These are phyloP conservation scores for Vigna angularis DNA, from an alignment of 306 rosid species.

Conservation along the genomic window DNA sequence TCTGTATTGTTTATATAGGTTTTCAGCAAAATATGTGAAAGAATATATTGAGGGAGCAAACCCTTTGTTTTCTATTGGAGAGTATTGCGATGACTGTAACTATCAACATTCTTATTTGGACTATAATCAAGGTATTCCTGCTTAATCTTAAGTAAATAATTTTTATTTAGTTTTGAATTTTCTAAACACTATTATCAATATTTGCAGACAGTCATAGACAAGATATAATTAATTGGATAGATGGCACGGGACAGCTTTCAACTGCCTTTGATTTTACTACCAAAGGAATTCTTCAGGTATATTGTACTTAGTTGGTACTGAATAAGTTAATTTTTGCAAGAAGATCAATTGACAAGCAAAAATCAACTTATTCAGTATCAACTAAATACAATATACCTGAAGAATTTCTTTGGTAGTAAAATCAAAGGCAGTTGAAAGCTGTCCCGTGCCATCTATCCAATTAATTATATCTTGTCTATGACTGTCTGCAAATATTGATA, in stretches of 20 bases:
- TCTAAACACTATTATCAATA: neutral
- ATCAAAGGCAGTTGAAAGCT: slow-evolving; percentile 78
- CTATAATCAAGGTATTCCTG: slow-evolving; percentile 77
- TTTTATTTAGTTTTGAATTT: neutral
- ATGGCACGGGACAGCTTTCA: slow-evolving; percentile 84
- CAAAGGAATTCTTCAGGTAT: no score
- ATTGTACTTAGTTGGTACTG: no score
- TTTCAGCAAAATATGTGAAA: slow-evolving; percentile 81
- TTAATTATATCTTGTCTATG: slow-evolving; percentile 79
- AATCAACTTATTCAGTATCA: no score
- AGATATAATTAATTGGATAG: slow-evolving; percentile 78
- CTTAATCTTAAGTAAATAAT: no score
- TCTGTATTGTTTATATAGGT: slow-evolving; percentile 45
- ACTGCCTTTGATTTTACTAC: slow-evolving; percentile 59
- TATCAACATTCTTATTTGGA: slow-evolving; percentile 68
- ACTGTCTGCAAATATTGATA: slow-evolving; percentile 46
- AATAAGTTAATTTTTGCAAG: no score
- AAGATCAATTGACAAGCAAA: no score
- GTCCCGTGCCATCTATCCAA: slow-evolving; percentile 92
- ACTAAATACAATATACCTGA: no score
- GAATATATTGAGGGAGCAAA: slow-evolving; percentile 89
- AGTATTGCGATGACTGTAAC: slow-evolving; percentile 89
- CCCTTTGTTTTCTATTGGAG: slow-evolving; percentile 89
- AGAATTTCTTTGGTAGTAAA: no score
- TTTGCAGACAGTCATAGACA: slow-evolving; percentile 75